Base-by-base conservation (phyloP, 352 stramenopile species). In the Aphanomyces euteiches region DNA sequence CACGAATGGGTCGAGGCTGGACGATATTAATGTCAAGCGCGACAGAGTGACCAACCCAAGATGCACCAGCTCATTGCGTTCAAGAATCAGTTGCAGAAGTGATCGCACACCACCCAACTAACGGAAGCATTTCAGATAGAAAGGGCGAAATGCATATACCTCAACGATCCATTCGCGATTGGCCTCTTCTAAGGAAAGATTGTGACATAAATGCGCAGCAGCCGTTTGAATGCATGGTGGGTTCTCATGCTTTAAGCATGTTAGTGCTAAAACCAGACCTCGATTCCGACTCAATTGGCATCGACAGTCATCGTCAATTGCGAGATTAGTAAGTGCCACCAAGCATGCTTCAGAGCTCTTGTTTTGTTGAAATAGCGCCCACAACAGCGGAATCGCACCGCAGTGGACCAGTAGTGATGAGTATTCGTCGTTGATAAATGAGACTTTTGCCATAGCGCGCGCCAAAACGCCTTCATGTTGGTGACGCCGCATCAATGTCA, bases 121-220 rank as follows among this genome's bases (percentile, higher is more conserved):
- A 6, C 13, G 5, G n/a, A 28, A 28, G 4, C 17, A 17, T 28
- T 28, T 28, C 4, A 41, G 19, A 21, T 3, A 39, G 10, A 7
- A 45, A 17, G 28, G 7, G 21, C 15, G 28, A 19, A 7, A 63
- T 50, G 15, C 40, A 38, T 36, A n/a, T 34, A 53, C 38, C 57
- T 47, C 37, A n/a, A 66, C 57, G 7, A 50, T 38, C 57, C 57
- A 66, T 66, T 47, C 40, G 37, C 57, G 57, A 19, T 19, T 50
- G 7, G 40, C 37, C 15, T 8, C 57, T 50, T 50, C 57, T 12
- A 66, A 41, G 38, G 37, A 38, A 34, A 66, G 28, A 41, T 66
- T 66, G 57, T 48, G 39, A 7, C 15, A n/a, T 41, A 66, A 66
- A 38, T 66, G 57, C 38, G 41, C 15, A 7, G 57, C 57, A 12